Base-by-base conservation (phyloP, 2,329 filamentous ascomycete genomes). In the Fusarium sp. region DNA sequence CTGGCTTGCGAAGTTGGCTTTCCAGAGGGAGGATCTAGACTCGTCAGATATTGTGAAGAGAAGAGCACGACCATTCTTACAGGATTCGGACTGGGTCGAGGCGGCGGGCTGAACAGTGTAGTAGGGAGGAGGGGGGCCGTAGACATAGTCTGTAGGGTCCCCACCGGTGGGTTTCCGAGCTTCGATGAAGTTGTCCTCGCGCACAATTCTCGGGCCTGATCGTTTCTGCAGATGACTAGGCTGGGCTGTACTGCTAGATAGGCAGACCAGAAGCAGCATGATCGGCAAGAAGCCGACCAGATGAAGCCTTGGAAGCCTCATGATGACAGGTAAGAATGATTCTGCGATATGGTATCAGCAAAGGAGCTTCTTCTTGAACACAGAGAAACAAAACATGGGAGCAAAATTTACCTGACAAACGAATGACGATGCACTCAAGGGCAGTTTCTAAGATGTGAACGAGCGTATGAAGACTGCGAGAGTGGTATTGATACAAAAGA, bases 271-370 rank as follows among this genome's bases (percentile, higher is more conserved):
- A 13, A 76, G 60, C 59, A 77, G 78, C 72, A 74, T 15, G 15
- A 56, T 57, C 51, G 78, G 81, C 67, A 78, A 62, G 31, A 82
- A 56, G 74, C 78, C 75, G 66, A 75, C 57, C 66, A 75, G 65
- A 55, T 80, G 66, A 73, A 73, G 73, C 7, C 53, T 64, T 13
- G 70, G 78, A 28, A 60, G 73, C 68, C 78, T 82, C 84, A 86
- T 86, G 57, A 37, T 78, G 75, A 62, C 54, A 54, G n/a, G 23
- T 44, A 30, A 39, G 39, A 51, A 51, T 62, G 44, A 43, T 68
- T 23, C 40, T 62, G 27, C 10, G 47, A 11, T 40, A 39, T 31
- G 13, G 12, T 16, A 51, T 70, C 8, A 71, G 63, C 16, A 51
- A 31, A 13, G 15, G 44, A 8, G 9, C 43, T 50, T 16, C 36